Percentiles rank a stretch among this genome's conserved stretches.
Conservation (phyloP, 1,139 yeast species). For the Pichia sp. region DNA sequence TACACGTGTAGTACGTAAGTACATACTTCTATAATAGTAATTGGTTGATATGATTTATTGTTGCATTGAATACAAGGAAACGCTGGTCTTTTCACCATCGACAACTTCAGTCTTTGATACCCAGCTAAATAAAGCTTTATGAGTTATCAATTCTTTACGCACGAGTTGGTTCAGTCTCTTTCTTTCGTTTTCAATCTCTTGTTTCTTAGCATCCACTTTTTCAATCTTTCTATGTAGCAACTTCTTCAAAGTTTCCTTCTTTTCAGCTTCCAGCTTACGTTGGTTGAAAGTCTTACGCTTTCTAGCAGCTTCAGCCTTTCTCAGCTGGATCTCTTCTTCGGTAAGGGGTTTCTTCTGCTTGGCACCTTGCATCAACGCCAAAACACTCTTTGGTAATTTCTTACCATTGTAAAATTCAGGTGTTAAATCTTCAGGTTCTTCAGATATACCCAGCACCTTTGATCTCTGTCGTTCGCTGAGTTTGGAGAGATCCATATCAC, state of each 20-base stretch:
- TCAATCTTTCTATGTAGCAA: constrained; percentile 80
- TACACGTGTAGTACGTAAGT: too few species aligned
- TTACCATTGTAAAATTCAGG: constrained; percentile 18
- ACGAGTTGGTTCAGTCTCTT: constrained; percentile 26
- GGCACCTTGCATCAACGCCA: constrained; percentile 37
- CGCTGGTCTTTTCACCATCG: constrained; percentile 18
- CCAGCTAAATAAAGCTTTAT: constrained; percentile 51
- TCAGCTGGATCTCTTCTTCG: constrained; percentile 79
- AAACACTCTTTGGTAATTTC: constrained; percentile 28
- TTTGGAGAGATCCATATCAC: constrained; percentile 44
- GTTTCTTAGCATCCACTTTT: constrained; percentile 49
- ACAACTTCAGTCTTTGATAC: constrained; percentile 22
- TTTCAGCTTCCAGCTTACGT: constrained; percentile 86
- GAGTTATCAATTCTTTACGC: constrained; percentile 40
- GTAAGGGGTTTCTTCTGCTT: constrained; percentile 54
- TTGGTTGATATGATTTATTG: background rate
- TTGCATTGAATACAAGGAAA: constrained; percentile 22
- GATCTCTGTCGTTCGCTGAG: constrained; percentile 66
- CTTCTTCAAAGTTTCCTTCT: constrained; percentile 85
- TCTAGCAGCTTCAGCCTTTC: constrained; percentile 87
- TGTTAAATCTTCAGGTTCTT: constrained; percentile 29
- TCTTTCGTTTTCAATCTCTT: constrained; percentile 28
- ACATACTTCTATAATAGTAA: background rate
- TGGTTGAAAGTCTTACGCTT: constrained; percentile 84
- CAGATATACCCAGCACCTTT: constrained; percentile 36